A percentile compares a stretch with the other conserved stretches of the same genome.
These are phyloP conservation scores for Tilletia horrida DNA, from an alignment of 1,284 basidiomycete species.

Conservation along the genomic window DNA sequence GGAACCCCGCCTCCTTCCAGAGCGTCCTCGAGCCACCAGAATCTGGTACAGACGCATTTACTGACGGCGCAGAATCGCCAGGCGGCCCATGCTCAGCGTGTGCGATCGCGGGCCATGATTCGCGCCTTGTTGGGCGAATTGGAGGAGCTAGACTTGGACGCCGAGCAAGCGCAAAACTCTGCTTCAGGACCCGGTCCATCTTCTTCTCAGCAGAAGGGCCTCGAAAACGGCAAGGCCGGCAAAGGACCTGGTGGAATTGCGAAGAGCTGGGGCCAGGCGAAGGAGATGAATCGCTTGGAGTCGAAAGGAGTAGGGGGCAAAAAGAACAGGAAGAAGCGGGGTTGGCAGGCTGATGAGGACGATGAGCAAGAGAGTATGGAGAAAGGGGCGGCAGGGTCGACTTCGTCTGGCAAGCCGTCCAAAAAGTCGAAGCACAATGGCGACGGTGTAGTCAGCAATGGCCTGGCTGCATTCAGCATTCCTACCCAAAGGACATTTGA, in stretches of 20 bases:
- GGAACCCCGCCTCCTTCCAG: too few relatives aligned
- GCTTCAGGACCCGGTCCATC: neutral
- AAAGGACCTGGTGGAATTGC: neutral
- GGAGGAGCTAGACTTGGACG: constrained; percentile 3
- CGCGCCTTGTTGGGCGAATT: constrained; percentile 8
- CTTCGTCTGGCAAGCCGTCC: too few relatives aligned
- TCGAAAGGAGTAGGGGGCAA: neutral
- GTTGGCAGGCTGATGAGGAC: neutral
- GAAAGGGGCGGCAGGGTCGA: neutral
- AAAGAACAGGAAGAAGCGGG: neutral
- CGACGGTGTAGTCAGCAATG: too few relatives aligned
- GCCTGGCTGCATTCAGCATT: too few relatives aligned
- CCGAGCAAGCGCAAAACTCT: neutral
- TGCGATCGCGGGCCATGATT: constrained; percentile 14
- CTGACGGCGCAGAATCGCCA: neutral
- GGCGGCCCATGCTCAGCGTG: constrained; percentile 1
- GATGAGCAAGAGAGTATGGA: too few relatives aligned
- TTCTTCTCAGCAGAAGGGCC: neutral
- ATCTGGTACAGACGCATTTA: neutral
- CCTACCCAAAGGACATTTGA: neutral
- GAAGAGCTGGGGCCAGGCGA: constrained; percentile 17
- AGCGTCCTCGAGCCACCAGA: too few relatives aligned
- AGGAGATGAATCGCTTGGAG: neutral
- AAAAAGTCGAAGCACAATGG: too few relatives aligned
- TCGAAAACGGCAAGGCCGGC: neutral